phyloP scores from a whole-genome alignment of 108 stramenopile species.

The Cyclotella choctawhatcheeana region DNA sequence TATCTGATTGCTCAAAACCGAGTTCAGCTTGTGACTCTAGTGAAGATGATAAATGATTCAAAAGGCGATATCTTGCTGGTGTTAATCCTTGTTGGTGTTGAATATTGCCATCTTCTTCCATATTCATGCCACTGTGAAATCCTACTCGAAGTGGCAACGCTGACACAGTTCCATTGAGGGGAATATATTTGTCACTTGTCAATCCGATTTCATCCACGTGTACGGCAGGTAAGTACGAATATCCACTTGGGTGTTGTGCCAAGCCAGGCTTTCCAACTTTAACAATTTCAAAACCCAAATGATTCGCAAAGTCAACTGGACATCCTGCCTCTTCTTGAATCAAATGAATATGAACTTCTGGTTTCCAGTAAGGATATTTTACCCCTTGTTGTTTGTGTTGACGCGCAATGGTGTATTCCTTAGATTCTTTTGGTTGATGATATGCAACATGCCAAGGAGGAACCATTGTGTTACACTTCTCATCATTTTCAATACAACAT shows the following conservation, averaged over 20 bases:
- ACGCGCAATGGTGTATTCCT: conserved; percentile 54
- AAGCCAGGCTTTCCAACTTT: conserved; percentile 32
- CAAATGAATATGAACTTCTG: conserved; percentile 78
- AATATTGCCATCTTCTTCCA: conserved; percentile 35
- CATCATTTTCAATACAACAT: no score
- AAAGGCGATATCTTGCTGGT: conserved; percentile 81
- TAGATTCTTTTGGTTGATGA: conserved; percentile 62
- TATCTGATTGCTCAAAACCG: conserved; percentile 93
- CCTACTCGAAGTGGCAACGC: conserved; percentile 86
- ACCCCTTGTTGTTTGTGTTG: conserved; percentile 62
- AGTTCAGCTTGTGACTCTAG: conserved; percentile 85
- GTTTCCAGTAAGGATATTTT: conserved; percentile 86
- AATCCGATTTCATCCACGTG: conserved; percentile 95
- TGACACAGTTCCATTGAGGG: conserved; percentile 88
- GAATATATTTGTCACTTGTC: conserved; percentile 93
- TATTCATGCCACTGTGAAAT: conserved; percentile 72
- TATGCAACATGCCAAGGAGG: conserved; percentile 80
- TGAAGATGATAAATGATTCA: conserved; percentile 76
- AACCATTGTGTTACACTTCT: conserved; percentile 28
- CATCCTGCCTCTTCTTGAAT: conserved; percentile 74
- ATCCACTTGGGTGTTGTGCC: conserved; percentile 57
- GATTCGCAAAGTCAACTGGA: conserved; percentile 67
- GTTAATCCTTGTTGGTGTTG: conserved; percentile 57
- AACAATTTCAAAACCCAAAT: conserved; percentile 66
- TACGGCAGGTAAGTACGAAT: conserved; percentile 81